Evolutionary conservation across 129 eudicot species (phyloP).

Genomic region (Arctium lappa): DNA sequence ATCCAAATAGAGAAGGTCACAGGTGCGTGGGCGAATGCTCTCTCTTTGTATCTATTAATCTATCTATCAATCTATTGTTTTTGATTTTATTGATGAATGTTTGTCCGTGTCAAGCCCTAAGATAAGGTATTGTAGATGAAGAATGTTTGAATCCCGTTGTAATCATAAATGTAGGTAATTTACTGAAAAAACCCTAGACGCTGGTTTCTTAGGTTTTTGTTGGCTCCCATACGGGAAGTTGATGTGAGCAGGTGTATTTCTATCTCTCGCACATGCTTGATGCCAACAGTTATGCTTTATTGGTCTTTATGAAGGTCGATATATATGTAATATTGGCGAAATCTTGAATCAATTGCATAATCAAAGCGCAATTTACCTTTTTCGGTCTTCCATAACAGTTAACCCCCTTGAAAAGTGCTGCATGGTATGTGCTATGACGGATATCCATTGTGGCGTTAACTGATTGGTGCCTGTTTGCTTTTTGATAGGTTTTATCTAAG

Average conservation of each 20-base stretch:
- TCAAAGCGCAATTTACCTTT: constrained; percentile 13
- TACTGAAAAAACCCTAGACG: neutral
- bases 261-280: neutral
- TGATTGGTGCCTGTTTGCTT: constrained; percentile 4
- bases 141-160: constrained; percentile 3
- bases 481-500: neutral
- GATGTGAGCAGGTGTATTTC: neutral
- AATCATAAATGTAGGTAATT: constrained; percentile 7
- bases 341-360: constrained; percentile 6
- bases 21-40: constrained; percentile 16
- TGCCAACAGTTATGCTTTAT: neutral
- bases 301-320: constrained; percentile 8
- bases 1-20: constrained; percentile 12
- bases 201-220: neutral
- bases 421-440: constrained; percentile 4
- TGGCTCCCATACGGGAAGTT: neutral
- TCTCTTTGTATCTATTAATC: constrained; percentile 22
- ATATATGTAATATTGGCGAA: neutral
- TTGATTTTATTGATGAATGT: constrained; percentile 2
- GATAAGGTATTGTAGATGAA: constrained; percentile 1
- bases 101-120: neutral
- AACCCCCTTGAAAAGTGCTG: neutral
- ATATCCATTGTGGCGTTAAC: neutral
- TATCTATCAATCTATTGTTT: neutral
- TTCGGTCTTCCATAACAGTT: neutral